These are phyloP conservation scores for Kregervanrija delftensis DNA, from an alignment of 805 yeast species.

Conservation along the genomic window DNA sequence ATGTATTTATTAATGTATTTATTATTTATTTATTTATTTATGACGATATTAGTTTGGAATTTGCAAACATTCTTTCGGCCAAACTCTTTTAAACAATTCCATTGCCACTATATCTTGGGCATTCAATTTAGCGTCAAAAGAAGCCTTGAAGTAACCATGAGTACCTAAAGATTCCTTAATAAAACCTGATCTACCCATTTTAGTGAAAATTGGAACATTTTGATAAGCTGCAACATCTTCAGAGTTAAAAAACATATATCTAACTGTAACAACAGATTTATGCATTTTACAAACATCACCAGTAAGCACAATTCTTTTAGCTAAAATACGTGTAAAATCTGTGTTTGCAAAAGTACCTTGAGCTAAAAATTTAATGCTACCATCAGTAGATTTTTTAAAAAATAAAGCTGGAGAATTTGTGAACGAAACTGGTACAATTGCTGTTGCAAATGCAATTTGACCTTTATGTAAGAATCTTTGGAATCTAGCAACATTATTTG, in stretches of 20 bases:
- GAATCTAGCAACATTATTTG: conserved; percentile 82
- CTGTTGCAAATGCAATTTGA: conserved; percentile 67
- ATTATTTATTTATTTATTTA: background rate
- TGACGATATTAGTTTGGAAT: background rate
- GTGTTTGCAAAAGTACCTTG: conserved; percentile 85
- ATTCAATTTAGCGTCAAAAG: conserved; percentile 82
- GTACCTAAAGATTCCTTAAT: conserved; percentile 96
- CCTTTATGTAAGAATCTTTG: conserved; percentile 83
- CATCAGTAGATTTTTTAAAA: conserved; percentile 51
- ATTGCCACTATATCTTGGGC: conserved; percentile 92
- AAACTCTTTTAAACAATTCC: conserved; percentile 88
- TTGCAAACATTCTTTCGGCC: conserved; percentile 52
- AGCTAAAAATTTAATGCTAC: conserved; percentile 57
- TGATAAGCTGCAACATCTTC: conserved; percentile 87
- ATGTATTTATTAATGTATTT: background rate
- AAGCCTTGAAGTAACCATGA: conserved; percentile 96
- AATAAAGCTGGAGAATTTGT: conserved; percentile 80
- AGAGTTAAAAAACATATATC: conserved; percentile 94
- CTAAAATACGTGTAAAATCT: conserved; percentile 77
- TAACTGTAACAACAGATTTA: conserved; percentile 81
- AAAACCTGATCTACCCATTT: conserved; percentile 87
- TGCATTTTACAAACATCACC: conserved; percentile 96
- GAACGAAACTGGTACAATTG: conserved; percentile 81
- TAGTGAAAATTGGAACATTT: conserved; percentile 87
- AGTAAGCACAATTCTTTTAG: conserved; percentile 82